Evolutionary conservation across 768 basidiomycete genomes (phyloP), one percentile per base, ranked within the genome.

Genomic region (Suillus luteus): DNA sequence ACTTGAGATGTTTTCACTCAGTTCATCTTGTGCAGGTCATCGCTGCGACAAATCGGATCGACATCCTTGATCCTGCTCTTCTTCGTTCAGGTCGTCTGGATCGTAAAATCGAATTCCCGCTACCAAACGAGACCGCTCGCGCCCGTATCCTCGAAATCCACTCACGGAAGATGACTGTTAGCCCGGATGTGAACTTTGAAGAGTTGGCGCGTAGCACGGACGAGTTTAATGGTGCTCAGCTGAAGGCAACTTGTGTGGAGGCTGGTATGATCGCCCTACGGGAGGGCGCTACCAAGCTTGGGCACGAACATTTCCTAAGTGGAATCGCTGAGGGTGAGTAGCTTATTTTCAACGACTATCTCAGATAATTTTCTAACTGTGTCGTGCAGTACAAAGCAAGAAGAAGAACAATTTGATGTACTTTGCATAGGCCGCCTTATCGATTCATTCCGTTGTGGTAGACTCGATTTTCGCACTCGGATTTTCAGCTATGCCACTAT

Each of bases 321-420:
- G 94, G 93, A 59, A 93, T 95, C 64, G 85, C 93, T 48, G 92
- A 95, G 80, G 92, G 91, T 89, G 66, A 66, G 86, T 66, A n/a
- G 54, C 40, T 55, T 61, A 31, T 24, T 59, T 52, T 35, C 27
- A 12, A 60, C 27, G 15, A 24, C 24, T 41, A 51, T 66, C 12
- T 48, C 40, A 77, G 57, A 78, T 67, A 40, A 46, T 1, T 7
- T 58, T 27, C 57, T 58, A 19, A 58, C 40, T 24, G 38, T 41
- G 62, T 75, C 49, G 62, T 76, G 59, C 77, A 98, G 90, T 99
- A 62, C 96, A 99, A 85, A 94, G 93, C 78, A 96, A 98, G 89
- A 99, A 99, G 88, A 99, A 99, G 87, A 99, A 99, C 73, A 90
- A 93, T 72, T 88, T 98, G 73, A 88, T 93, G 86, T 95, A 95